Conservation (phyloP, 2,329 filamentous ascomycete genomes). For the Colletotrichum lindemuthianum region DNA sequence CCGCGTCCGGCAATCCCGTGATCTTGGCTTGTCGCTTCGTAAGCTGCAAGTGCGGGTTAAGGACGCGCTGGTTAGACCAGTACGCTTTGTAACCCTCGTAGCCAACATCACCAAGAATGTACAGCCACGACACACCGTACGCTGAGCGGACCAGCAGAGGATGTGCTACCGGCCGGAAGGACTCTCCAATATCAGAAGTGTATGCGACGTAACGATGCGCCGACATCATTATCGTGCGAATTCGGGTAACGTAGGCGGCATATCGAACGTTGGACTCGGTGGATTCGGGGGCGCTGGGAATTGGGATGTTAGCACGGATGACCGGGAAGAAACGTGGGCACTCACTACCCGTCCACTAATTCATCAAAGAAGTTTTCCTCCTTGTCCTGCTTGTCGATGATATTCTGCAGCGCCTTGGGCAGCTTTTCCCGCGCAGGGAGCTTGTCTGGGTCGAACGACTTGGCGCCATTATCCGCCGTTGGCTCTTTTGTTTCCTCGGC, state of each 20-base stretch:
- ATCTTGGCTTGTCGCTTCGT: constrained; percentile 59
- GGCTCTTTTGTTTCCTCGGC: constrained; percentile 41
- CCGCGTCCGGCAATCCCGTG: constrained; percentile 50
- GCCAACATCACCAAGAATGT: constrained; percentile 87
- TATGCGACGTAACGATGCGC: constrained; percentile 98
- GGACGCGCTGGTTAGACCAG: constrained; percentile 79
- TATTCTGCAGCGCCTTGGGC: constrained; percentile 64
- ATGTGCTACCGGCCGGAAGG: constrained; percentile 92
- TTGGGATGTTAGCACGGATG: constrained; percentile 46
- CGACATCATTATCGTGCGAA: constrained; percentile 87
- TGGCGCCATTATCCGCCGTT: constrained; percentile 39
- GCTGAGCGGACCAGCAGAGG: constrained; percentile 82
- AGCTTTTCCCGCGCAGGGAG: constrained; percentile 62
- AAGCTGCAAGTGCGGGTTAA: constrained; percentile 74
- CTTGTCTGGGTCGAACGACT: constrained; percentile 55
- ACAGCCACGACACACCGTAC: constrained; percentile 93
- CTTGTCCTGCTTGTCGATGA: constrained; percentile 66
- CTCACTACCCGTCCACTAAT: constrained; percentile 82
- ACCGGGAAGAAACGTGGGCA: constrained; percentile 39
- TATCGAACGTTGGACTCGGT: constrained; percentile 90
- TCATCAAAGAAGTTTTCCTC: constrained; percentile 82
- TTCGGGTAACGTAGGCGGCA: constrained; percentile 87
- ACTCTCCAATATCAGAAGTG: constrained; percentile 95
- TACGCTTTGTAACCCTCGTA: constrained; percentile 98
- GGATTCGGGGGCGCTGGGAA: constrained; percentile 73